phyloP scores from a whole-genome alignment of 225 moss, liverwort and hornwort species.

The Marchantia polymorpha region DNA sequence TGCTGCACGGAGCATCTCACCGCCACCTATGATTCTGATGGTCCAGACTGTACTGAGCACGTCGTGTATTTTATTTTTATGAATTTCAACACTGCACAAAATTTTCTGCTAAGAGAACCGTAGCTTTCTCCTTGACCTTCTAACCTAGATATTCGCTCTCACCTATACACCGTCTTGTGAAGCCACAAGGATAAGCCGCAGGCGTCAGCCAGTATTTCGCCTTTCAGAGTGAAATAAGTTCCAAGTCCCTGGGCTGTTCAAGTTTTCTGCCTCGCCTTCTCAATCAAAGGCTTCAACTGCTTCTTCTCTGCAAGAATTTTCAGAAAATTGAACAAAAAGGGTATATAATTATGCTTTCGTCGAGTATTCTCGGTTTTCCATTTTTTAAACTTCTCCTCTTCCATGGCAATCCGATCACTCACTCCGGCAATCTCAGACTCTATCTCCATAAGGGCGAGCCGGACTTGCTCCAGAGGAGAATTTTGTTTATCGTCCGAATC shows the following conservation, averaged over 20 bases:
- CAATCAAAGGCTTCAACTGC: slow-evolving; percentile 86
- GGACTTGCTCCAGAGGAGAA: slow-evolving; percentile 42
- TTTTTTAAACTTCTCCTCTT: slow-evolving; percentile 84
- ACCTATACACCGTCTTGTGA: neutral
- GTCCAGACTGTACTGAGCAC: too few relatives aligned
- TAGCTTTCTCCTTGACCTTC: neutral
- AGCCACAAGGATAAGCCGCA: neutral
- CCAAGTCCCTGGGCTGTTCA: neutral
- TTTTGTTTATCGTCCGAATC: slow-evolving; percentile 55
- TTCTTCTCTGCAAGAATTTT: slow-evolving; percentile 99
- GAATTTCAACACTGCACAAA: slow-evolving; percentile 4
- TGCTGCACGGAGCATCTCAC: too few relatives aligned
- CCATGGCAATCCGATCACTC: slow-evolving; percentile 66
- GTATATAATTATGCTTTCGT: slow-evolving; percentile 95
- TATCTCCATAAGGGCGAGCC: slow-evolving; percentile 46
- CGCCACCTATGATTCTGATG: too few relatives aligned
- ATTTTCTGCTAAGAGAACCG: neutral
- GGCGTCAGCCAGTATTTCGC: neutral
- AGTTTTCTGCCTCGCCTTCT: slow-evolving; percentile 90
- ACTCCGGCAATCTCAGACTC: slow-evolving; percentile 62
- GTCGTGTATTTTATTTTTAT: too few relatives aligned
- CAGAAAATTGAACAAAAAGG: slow-evolving; percentile 94
- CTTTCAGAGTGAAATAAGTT: neutral
- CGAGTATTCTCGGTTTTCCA: slow-evolving; percentile 95
- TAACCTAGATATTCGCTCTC: neutral